Percentiles rank a stretch among this genome's conserved stretches.
These are phyloP conservation scores for Cercis canadensis DNA, from an alignment of 306 rosid genomes.

Conservation along the genomic window DNA sequence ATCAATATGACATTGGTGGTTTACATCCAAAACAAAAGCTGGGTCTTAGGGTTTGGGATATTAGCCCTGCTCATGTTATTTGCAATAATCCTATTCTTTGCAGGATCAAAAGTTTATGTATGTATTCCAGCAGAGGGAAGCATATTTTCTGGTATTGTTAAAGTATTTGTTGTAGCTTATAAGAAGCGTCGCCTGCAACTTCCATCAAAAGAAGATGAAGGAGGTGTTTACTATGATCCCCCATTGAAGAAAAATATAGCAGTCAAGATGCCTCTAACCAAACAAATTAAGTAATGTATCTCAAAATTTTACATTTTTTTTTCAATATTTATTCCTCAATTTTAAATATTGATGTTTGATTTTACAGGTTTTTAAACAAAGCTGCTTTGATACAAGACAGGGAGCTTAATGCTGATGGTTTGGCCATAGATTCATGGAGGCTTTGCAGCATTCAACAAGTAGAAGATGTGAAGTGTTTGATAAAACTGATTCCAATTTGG, in stretches of 20 bases:
- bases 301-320: background rate
- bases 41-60: constrained; percentile 57
- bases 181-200: constrained; percentile 43
- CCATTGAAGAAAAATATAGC: constrained; percentile 32
- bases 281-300: constrained; percentile 34
- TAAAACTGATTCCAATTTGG: constrained; percentile 49
- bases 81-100: constrained; percentile 44
- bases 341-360: background rate
- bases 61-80: constrained; percentile 25
- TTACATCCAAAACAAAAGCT: constrained; percentile 52
- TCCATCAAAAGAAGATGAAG: constrained; percentile 1
- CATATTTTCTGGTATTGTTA: constrained; percentile 42
- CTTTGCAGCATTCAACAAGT: constrained; percentile 57
- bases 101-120: constrained; percentile 38
- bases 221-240: constrained; percentile 41
- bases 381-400: constrained; percentile 48
- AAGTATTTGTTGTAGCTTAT: constrained; percentile 54
- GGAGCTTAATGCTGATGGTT: constrained; percentile 44
- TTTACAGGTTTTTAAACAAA: constrained; percentile 50
- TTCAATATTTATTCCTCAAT: background rate
- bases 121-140: constrained; percentile 41
- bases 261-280: constrained; percentile 50
- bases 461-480: constrained; percentile 48
- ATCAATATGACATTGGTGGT: constrained; percentile 37
- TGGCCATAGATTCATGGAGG: constrained; percentile 40